These are phyloP conservation scores for Nakazawaea laoshanensis DNA, from an alignment of 805 yeast genomes.

Conservation along the genomic window DNA sequence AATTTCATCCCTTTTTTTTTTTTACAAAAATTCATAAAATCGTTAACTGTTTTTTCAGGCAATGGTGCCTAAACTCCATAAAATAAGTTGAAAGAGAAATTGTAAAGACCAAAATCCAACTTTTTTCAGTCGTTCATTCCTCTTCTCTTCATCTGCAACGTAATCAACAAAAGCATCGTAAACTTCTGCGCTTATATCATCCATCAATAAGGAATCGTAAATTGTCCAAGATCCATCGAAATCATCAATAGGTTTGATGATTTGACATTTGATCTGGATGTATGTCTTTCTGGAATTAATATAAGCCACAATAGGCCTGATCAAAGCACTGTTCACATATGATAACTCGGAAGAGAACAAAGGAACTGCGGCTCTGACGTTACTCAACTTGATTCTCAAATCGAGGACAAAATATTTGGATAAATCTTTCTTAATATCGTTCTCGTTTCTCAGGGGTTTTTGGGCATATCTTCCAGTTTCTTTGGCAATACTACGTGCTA, in stretches of 20 bases:
- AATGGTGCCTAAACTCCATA: conserved; percentile 76
- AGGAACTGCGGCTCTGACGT: conserved; percentile 86
- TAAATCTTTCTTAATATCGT: conserved; percentile 24
- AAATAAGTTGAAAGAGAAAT: conserved; percentile 66
- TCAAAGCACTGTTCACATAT: conserved; percentile 86
- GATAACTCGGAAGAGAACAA: conserved; percentile 79
- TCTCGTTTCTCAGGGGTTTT: conserved; percentile 11
- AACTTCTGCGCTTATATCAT: conserved; percentile 80
- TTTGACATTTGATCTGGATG: conserved; percentile 78
- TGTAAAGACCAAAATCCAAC: conserved; percentile 94
- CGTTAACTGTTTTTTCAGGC: conserved; percentile 22
- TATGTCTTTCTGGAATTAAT: conserved; percentile 85
- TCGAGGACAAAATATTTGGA: conserved; percentile 68
- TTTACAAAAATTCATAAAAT: background rate
- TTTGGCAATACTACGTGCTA: conserved; percentile 37
- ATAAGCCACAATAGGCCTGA: conserved; percentile 92
- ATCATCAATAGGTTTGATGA: conserved; percentile 70
- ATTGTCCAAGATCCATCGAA: conserved; percentile 97
- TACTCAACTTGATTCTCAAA: conserved; percentile 67
- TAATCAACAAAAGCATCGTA: conserved; percentile 86
- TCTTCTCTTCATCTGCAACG: conserved; percentile 78
- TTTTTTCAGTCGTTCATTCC: conserved; percentile 63
- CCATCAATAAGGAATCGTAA: conserved; percentile 86
- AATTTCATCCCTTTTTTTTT: background rate
- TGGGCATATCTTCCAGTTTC: conserved; percentile 32